These are phyloP conservation scores for Eutrema japonicum DNA, from an alignment of 345 rosid genomes.

Conservation along the genomic window DNA sequence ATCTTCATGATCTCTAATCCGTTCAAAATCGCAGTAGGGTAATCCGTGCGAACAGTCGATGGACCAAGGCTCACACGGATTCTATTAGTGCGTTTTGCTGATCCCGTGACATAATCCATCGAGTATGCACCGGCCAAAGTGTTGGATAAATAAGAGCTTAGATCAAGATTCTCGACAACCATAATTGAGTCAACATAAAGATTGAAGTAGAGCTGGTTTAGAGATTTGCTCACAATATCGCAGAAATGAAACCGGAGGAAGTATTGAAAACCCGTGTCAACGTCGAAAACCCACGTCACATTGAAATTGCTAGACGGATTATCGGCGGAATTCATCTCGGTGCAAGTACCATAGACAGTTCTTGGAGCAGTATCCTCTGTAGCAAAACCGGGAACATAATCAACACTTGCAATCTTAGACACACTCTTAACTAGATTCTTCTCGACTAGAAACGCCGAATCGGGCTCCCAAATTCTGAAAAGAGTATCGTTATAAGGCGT, in stretches of 20 bases:
- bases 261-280: conserved; percentile 70
- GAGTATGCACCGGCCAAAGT: conserved; percentile 55
- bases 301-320: conserved; percentile 68
- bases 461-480: conserved; percentile 82
- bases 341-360: conserved; percentile 73
- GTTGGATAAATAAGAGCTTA: conserved; percentile 40
- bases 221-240: conserved; percentile 58
- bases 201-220: conserved; percentile 73
- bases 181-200: conserved; percentile 62
- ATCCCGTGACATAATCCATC: conserved; percentile 59
- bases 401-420: conserved; percentile 56
- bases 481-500: conserved; percentile 67
- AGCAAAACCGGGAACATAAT: conserved; percentile 53
- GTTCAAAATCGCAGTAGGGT: conserved; percentile 65
- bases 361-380: conserved; percentile 65
- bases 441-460: conserved; percentile 47
- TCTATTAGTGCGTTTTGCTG: conserved; percentile 39
- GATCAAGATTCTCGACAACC: conserved; percentile 56
- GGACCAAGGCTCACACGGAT: conserved; percentile 68
- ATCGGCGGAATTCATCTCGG: conserved; percentile 56
- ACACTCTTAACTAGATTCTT: conserved; percentile 49
- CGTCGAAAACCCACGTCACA: conserved; percentile 75
- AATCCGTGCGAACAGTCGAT: conserved; percentile 23
- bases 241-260: conserved; percentile 89
- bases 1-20: conserved; percentile 87